These are phyloP conservation scores for Blastocystis sp. DNA, from an alignment of 352 stramenopile genomes.

Conservation along the genomic window DNA sequence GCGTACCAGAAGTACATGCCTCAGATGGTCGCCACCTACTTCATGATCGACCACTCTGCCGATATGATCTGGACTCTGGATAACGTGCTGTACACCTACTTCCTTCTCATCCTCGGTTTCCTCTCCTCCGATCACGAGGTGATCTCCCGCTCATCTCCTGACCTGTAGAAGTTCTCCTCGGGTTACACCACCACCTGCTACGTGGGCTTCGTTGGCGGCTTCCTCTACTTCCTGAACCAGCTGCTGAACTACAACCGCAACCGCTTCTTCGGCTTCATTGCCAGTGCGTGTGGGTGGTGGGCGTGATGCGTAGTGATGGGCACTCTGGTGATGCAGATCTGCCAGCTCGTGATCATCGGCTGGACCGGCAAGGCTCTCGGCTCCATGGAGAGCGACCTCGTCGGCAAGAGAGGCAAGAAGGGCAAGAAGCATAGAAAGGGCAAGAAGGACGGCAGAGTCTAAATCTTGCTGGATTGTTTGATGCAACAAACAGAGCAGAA, in stretches of 20 bases:
- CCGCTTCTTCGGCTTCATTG: neutral
- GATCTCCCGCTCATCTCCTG: neutral
- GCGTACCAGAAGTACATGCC: constrained; percentile 18
- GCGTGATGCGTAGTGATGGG: neutral
- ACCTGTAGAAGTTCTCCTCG: constrained; percentile 39
- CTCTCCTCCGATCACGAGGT: constrained; percentile 61
- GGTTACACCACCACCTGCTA: constrained; percentile 42
- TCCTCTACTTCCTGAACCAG: constrained; percentile 11
- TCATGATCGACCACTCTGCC: constrained; percentile 51
- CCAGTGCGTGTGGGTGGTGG: neutral
- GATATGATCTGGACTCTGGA: constrained; percentile 65
- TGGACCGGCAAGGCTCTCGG: constrained; percentile 50
- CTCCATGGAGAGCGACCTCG: constrained; percentile 46
- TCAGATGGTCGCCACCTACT: neutral
- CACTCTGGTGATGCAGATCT: constrained; percentile 10
- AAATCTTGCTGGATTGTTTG: neutral
- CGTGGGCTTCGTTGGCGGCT: neutral
- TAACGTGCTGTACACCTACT: constrained; percentile 49
- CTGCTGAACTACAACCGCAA: neutral
- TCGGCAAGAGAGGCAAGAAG: constrained; percentile 58
- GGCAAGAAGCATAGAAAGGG: constrained; percentile 55
- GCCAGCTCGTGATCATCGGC: constrained; percentile 15
- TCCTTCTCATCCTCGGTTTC: constrained; percentile 48
- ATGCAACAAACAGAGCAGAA: constrained; percentile 37
- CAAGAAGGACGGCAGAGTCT: constrained; percentile 4